Base-by-base conservation (phyloP, 495 filamentous ascomycete genomes). In the Daldinia bambusicola region DNA sequence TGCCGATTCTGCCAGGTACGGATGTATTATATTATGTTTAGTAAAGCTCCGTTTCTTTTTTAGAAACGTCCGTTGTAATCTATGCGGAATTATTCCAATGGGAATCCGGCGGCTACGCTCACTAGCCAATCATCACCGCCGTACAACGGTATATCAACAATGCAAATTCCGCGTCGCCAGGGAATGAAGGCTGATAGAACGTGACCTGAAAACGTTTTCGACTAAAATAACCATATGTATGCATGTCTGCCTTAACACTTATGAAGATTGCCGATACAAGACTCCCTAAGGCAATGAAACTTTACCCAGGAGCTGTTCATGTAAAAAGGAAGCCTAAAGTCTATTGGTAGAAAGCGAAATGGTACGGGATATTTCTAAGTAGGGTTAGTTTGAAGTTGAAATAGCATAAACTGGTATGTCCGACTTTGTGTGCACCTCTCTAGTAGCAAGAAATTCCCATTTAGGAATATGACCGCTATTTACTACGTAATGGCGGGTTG, bases 1-100 rank as follows among this genome's bases (percentile, higher is more conserved):
- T 72, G 65, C 56, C 56, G 50, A 37, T 38, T 38, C 69, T 67
- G 60, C 48, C 69, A 67, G 64, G 63, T 55, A 67, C 55, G 26
- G 60, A 56, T 63, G 16, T 18, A 55, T 65, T 64, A 7, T 45
- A 50, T 48, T 38, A 36, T 26, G 26, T 26, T 26, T 22, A 20
- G 26, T 63, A 32, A 18, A 22, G 45, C 13, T 31, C n/a, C 26
- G 26, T 26, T 26, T 26, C 26, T 26, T 20, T 50, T 61, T 16
- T 14, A 45, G 38, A 62, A 41, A 36, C 16, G 22, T 38, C 13
- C 34, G 57, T 26, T 31, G 56, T 48, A 64, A 57, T 68, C 61
- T 65, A 45, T 40, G 22, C 55, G 61, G 65, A 64, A 68, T 50
- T 65, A 38, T 40, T 55, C 58, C 20, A 51, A 68, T 56, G 31